Percentiles rank a stretch among this genome's conserved stretches.
Evolutionary conservation across 176 grass and related monocot species (phyloP).

Genomic region (Oryza australiensis): DNA sequence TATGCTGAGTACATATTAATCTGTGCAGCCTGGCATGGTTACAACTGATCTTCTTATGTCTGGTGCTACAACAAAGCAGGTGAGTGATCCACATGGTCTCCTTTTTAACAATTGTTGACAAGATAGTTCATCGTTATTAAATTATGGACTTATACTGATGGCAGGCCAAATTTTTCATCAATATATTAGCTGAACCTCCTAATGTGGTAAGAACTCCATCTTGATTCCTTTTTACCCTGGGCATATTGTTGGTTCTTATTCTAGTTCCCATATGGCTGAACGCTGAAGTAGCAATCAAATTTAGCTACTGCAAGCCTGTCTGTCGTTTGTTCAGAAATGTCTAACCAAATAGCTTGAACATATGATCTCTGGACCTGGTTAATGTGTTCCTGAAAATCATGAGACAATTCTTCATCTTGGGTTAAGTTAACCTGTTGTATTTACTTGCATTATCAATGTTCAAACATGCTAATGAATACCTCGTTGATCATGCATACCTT

Average conservation of each 20-base stretch:
- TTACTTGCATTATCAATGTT: slow-evolving; percentile 24
- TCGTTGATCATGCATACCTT: slow-evolving; percentile 16
- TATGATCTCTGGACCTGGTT: background rate
- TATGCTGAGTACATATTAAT: slow-evolving; percentile 18
- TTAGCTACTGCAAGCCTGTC: background rate
- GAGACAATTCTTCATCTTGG: background rate
- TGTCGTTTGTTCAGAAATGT: background rate
- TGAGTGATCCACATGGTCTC: slow-evolving; percentile 32
- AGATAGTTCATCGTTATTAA: slow-evolving; percentile 32
- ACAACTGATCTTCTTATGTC: slow-evolving; percentile 99
- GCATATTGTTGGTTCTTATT: background rate
- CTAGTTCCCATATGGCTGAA: background rate
- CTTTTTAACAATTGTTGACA: slow-evolving; percentile 21
- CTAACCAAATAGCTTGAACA: slow-evolving; percentile 8
- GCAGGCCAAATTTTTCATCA: slow-evolving; percentile 99
- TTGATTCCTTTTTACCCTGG: background rate
- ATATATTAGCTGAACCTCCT: slow-evolving; percentile 97
- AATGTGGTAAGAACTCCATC: slow-evolving; percentile 74
- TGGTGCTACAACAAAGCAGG: slow-evolving; percentile 97
- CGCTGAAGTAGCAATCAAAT: background rate
- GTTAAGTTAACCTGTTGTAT: background rate
- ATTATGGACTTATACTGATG: slow-evolving; percentile 26
- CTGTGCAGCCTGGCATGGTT: slow-evolving; percentile 98
- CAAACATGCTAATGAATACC: background rate
- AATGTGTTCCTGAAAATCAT: background rate